Base-by-base conservation (phyloP, 1,284 basidiomycete genomes). In the Cryptococcus deneoformans region DNA sequence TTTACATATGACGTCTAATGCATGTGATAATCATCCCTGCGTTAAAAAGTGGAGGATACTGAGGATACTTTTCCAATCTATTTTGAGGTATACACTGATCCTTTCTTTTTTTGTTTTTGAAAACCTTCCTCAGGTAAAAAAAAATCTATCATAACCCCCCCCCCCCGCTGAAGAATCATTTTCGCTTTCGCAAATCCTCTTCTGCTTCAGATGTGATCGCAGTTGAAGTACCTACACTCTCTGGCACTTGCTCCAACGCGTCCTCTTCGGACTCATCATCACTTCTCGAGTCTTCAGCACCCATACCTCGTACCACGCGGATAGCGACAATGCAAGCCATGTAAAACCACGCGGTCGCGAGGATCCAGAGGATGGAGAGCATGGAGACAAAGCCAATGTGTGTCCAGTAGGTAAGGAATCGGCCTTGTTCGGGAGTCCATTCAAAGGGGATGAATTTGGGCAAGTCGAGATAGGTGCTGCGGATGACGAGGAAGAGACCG, bases 271-370 rank as follows among this genome's bases (percentile, higher is more conserved):
- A 46, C 20, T 63, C 66, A 10, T 57, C 64, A 5, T 64, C 66
- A 69, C 89, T 92, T 57, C 93, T 83, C 29, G 81, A 82, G 69
- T 98, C 95, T 48, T 90, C 86, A 1, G 93, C 94, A 2, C 86
- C 87, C 45, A 84, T 77, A 0, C 90, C 91, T 10, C 80, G 83
- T 34, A 95, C 70, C 1, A 95, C 93, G 34, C 86, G 82, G 71
- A 85, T 90, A 9, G 90, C 90, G 12, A 97, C 84, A 35, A 85
- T 83, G 65, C 86, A 84, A 60, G 94, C 92, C 85, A 89, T 87
- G 66, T 81, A 81, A 77, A 92, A 92, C 94, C 93, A 97, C 46
- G 90, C 76, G 14, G 86, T 79, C 72, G 93, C 87, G 39, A 97
- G 73, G 37, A 86, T 69, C 84, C 92, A 76, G 10, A 75, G 57